A percentile compares a stretch with the other conserved stretches of the same genome.
Evolutionary conservation across 352 stramenopile species (phyloP).

Genomic region (Saprolegnia parasitica): DNA sequence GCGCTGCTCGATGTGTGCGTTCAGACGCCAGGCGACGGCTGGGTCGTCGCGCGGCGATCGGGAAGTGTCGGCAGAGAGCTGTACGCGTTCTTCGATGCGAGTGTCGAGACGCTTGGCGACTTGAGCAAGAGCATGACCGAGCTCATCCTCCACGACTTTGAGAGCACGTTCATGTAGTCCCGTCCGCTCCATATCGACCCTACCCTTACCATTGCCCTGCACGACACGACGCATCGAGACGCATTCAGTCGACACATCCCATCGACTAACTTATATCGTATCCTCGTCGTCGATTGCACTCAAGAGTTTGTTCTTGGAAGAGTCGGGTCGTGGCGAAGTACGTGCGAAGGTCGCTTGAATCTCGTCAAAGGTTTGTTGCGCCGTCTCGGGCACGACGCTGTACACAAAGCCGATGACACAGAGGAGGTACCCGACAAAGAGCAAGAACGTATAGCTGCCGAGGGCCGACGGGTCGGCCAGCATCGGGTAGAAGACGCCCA

Average conservation of each 20-base stretch:
- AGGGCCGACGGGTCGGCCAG: conserved; percentile 38
- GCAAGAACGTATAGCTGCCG: conserved; percentile 39
- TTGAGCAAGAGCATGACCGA: conserved; percentile 12
- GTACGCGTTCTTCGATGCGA: conserved; percentile 1
- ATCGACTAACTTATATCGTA: background rate
- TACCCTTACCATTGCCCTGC: too few species aligned
- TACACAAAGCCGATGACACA: conserved; percentile 54
- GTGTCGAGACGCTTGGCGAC: conserved; percentile 1
- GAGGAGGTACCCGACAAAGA: conserved; percentile 43
- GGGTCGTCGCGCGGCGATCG: conserved; percentile 12
- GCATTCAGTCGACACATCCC: too few species aligned
- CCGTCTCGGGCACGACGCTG: conserved; percentile 50
- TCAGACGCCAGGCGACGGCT: conserved; percentile 7
- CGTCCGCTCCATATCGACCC: too few species aligned
- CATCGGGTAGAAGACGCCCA: conserved; percentile 53
- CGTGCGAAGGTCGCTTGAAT: conserved; percentile 31
- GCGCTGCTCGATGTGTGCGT: conserved; percentile 9
- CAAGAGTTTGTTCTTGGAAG: background rate
- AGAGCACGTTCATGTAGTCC: too few species aligned
- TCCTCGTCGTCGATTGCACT: background rate
- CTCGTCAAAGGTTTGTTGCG: conserved; percentile 50
- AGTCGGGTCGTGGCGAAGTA: too few species aligned
- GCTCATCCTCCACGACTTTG: too few species aligned
- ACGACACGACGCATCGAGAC: too few species aligned
- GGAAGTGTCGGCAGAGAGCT: background rate